Evolutionary conservation across 352 stramenopile species (phyloP), one percentile per base, ranked within the genome.

Genomic region (Globisporangium solare): DNA sequence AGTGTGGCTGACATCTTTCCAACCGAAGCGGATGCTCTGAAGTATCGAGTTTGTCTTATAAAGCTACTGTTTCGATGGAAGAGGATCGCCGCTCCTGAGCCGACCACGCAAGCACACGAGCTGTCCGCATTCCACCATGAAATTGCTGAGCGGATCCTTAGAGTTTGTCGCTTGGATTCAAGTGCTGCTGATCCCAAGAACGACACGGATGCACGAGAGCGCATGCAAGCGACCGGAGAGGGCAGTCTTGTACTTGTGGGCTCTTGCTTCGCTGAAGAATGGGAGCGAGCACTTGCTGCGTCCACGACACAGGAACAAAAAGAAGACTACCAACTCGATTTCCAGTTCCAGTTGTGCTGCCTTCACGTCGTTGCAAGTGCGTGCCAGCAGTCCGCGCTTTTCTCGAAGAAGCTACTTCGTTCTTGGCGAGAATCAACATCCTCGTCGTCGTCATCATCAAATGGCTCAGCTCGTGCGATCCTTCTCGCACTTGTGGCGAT

Each of bases 271-370:
- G 24, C 39, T n/a, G 39, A 43, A 15, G 39, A 43, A n/a, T 43
- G 39, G 39, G 13, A 43, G 39, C 39, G 39, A 6, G 39, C 39
- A 10, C 13, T 43, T 35, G 3, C 10, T 35, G 27, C 27, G n/a
- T 48, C 27, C 6, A 47, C 11, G 39, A 61, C 27, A 22, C 46
- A 5, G 15, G 37, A 41, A 32, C 14, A 13, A 2, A 2, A 41
- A 27, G 24, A 27, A 2, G 24, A 27, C 24, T 27, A 27, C 11
- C 12, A 31, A 2, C 42, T 20, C n/a, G 43, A 54, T n/a, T 63
- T 64, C 22, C 20, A 42, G 1, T 70, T 63, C 51, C 60, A 78
- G 53, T 21, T 78, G 0, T 18, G 66, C 15, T 58, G 74, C 20
- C 17, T 74, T 2, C 55, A 78, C 27, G 53, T 63, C 6, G 54